These are phyloP conservation scores for Colletotrichum truncatum DNA, from an alignment of 2,329 filamentous ascomycete genomes.

Conservation along the genomic window DNA sequence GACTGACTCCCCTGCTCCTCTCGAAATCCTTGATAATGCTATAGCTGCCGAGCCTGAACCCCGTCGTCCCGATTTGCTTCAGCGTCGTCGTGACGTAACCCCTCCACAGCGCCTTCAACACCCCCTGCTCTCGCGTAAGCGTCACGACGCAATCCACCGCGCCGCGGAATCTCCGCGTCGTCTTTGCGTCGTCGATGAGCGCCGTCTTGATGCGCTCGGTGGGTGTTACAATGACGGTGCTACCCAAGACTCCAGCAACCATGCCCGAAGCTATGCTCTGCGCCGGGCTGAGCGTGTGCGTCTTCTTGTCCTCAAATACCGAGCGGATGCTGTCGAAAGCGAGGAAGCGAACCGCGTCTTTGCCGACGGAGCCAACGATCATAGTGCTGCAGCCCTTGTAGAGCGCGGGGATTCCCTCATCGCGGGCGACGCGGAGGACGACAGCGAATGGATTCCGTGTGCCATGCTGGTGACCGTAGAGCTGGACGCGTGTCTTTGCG, in stretches of 20 bases:
- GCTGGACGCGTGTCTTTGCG: conserved; percentile 18
- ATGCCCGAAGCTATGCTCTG: conserved; percentile 17
- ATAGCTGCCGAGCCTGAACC: conserved; percentile 18
- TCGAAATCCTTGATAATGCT: conserved; percentile 25
- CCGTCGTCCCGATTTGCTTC: conserved; percentile 21
- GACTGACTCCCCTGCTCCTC: neutral
- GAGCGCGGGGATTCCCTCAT: conserved; percentile 1
- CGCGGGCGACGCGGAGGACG: conserved; percentile 14
- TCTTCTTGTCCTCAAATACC: neutral
- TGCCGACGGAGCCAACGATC: conserved; percentile 18
- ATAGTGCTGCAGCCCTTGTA: conserved; percentile 26
- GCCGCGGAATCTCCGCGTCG: neutral
- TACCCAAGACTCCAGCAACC: conserved; percentile 5
- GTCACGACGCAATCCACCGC: neutral
- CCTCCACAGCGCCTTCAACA: neutral
- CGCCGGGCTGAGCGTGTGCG: neutral
- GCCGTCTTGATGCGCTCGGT: conserved; percentile 21
- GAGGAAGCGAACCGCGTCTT: conserved; percentile 20
- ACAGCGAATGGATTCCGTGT: conserved; percentile 12
- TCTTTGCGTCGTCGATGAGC: conserved; percentile 21
- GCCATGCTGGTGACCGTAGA: conserved; percentile 15
- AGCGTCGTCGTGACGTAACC: conserved; percentile 16
- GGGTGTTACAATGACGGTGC: conserved; percentile 17
- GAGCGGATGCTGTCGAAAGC: conserved; percentile 24
- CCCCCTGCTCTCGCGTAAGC: neutral